phyloP scores from a whole-genome alignment of 805 yeast species.

The Candida maris region DNA sequence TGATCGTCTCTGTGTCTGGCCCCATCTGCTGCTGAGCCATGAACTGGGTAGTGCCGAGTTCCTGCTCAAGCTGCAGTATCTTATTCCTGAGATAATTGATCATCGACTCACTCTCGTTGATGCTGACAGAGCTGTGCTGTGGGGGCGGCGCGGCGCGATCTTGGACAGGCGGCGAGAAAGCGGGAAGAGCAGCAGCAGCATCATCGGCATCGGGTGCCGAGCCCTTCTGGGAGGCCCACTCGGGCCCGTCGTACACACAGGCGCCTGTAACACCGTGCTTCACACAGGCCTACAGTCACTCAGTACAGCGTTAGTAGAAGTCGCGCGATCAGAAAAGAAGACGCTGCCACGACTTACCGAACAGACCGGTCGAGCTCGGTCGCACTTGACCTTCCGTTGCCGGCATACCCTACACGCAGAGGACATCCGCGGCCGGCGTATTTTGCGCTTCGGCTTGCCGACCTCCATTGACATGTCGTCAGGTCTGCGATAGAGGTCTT shows the following conservation, averaged over 20 bases:
- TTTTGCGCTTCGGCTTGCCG: too few relatives aligned
- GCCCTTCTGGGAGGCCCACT: background rate
- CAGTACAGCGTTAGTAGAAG: too few relatives aligned
- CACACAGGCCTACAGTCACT: too few relatives aligned
- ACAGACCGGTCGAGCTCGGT: slow-evolving; percentile 37
- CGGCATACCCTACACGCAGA: slow-evolving; percentile 44
- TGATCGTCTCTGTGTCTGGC: too few relatives aligned
- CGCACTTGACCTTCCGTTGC: slow-evolving; percentile 44
- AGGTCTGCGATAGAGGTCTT: too few relatives aligned
- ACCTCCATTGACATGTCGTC: too few relatives aligned
- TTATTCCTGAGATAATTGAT: background rate
- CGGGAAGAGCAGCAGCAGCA: too few relatives aligned
- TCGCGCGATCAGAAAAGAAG: slow-evolving; percentile 8
- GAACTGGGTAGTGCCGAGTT: background rate
- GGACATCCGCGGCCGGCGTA: slow-evolving; percentile 35
- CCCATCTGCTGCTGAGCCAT: background rate
- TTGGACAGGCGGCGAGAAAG: too few relatives aligned
- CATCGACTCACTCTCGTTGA: slow-evolving; percentile 9
- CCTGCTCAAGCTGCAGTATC: slow-evolving; percentile 1
- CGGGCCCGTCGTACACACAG: slow-evolving; percentile 15
- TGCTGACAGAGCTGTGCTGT: too few relatives aligned
- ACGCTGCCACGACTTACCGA: slow-evolving; percentile 14
- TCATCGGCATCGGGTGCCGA: too few relatives aligned
- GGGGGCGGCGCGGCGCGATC: slow-evolving; percentile 24
- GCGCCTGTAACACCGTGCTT: slow-evolving; percentile 23